These are phyloP conservation scores for Endoconidiophora laricicola DNA, from an alignment of 2,329 filamentous ascomycete species.

Conservation along the genomic window DNA sequence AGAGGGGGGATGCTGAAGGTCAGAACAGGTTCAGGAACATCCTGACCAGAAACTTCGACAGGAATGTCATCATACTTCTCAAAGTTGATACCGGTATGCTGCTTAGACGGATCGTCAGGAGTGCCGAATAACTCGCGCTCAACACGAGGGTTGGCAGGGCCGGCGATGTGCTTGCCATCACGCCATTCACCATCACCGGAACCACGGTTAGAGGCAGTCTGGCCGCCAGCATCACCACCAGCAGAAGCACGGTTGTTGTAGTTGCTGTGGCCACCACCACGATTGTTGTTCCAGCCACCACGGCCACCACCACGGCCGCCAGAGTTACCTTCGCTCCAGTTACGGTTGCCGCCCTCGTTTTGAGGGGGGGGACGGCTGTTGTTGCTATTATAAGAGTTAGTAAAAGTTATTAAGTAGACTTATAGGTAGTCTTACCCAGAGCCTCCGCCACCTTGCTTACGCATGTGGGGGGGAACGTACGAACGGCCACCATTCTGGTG, in stretches of 20 bases:
- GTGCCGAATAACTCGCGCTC: conserved; percentile 94
- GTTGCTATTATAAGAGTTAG: background rate
- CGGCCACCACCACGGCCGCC: conserved; percentile 21
- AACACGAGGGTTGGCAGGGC: conserved; percentile 69
- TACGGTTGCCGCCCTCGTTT: conserved; percentile 31
- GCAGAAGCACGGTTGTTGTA: conserved; percentile 1
- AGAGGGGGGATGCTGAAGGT: conserved; percentile 88
- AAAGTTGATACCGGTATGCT: conserved; percentile 98
- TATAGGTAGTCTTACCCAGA: conserved; percentile 27
- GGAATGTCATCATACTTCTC: conserved; percentile 99
- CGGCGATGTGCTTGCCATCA: conserved; percentile 90
- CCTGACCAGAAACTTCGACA: conserved; percentile 85
- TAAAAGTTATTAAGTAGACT: background rate
- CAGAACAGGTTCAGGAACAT: conserved; percentile 82
- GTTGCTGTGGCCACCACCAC: conserved; percentile 22
- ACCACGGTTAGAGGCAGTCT: conserved; percentile 36
- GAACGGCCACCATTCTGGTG: conserved; percentile 30
- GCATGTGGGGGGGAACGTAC: conserved; percentile 77
- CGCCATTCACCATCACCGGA: conserved; percentile 94
- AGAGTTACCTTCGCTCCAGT: conserved; percentile 16
- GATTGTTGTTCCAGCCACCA: conserved; percentile 20
- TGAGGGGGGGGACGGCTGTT: conserved; percentile 17
- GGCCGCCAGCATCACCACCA: conserved; percentile 18
- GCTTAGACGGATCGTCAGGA: conserved; percentile 81
- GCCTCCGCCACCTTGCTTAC: conserved; percentile 30